Evolutionary conservation across 306 rosid species (phyloP), one percentile per base, ranked within the genome.

Genomic region (Vigna trinervia): DNA sequence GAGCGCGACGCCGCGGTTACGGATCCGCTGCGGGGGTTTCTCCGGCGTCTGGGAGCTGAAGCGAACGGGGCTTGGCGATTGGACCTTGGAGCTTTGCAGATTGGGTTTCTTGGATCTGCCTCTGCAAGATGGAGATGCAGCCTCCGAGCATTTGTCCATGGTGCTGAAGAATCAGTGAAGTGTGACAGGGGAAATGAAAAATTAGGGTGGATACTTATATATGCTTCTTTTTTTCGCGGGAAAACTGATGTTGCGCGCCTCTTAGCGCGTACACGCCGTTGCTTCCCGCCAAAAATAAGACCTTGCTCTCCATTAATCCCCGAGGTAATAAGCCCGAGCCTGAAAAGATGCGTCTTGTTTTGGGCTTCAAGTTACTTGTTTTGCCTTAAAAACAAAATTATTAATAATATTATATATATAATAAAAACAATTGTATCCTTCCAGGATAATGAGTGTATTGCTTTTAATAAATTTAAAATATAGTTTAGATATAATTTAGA

Each of bases 21-120:
- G 81, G 28, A 71, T 11, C 19, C 95, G 81, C 54, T 6, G 79
- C 6, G 69, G 65, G 0, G 82, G 38, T 77, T 87, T 90, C 85
- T 94, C 92, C 0, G 97, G 97, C 6, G 98, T 90, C 70, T 74
- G 85, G 15, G 91, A 50, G 69, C 46, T 79, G 57, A 89, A 20
- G 4, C 74, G 38, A 56, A 53, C 50, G 0, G 52, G 48, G 2
- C 78, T 85, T 4, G 78, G 17, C 23, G 66, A 23, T 12, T 8
- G 15, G 30, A 50, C 1, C 28, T 74, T 22, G 1, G 52, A 67
- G 22, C 39, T 59, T 45, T 30, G 69, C 9, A 68, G 58, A 26
- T 73, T 39, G 22, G 82, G 47, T 41, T 84, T 85, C 85, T 93
- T 85, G 1, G 93, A 79, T 38, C 65, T 50, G 78, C 12, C 76